Evolutionary conservation across 139 green algal species (phyloP).

Genomic region (Eudorina sp.): DNA sequence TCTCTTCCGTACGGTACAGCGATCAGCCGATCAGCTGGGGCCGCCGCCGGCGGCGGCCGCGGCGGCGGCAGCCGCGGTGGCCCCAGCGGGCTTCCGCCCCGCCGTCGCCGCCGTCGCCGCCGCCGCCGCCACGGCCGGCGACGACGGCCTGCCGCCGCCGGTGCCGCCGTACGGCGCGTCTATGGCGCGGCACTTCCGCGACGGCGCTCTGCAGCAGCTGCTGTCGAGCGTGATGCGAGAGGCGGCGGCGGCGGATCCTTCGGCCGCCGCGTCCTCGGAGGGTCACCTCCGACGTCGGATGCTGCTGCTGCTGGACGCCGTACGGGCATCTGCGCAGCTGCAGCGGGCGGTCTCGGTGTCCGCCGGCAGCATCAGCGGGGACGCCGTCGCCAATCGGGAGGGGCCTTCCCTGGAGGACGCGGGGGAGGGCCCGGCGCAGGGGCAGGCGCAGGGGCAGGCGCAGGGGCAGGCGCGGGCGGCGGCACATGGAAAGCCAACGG

Average conservation of each 20-base stretch:
- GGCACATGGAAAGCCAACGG: no score
- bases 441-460: no score
- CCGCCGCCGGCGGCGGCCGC: no score
- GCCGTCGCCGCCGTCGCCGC: not conserved
- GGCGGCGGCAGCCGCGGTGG: not conserved
- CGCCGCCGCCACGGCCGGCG: not conserved
- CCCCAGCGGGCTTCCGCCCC: not conserved
- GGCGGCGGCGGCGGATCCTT: not conserved
- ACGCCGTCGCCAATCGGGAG: no score
- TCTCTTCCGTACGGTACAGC: no score
- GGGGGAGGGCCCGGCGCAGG: no score
- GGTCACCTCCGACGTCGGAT: no score
- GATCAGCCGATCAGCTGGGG: no score
- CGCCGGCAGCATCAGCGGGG: not conserved
- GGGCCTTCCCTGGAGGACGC: no score
- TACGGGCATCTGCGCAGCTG: not conserved
- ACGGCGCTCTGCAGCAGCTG: not conserved
- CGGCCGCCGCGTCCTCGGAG: no score
- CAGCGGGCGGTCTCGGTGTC: not conserved
- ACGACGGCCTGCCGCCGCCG: not conserved
- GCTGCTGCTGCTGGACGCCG: not conserved
- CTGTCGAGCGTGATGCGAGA: not conserved
- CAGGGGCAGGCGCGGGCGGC: no score
- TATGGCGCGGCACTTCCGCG: not conserved
- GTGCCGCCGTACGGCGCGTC: not conserved